Percentiles rank a stretch among this genome's conserved stretches.
Conservation (phyloP, 495 filamentous ascomycete genomes). For the Neurospora sp. region DNA sequence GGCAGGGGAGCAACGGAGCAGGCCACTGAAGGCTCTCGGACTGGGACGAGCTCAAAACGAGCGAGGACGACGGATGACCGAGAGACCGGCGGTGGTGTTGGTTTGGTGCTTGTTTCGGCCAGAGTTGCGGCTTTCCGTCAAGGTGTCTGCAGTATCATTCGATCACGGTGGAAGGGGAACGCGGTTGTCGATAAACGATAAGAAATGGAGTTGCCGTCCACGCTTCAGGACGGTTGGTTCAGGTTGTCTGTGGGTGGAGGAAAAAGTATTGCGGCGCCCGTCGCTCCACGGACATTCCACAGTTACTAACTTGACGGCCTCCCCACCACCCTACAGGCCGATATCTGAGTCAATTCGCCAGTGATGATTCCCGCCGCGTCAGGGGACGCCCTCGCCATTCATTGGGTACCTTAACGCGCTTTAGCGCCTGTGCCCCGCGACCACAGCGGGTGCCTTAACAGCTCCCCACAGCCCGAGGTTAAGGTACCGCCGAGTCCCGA, state of each 20-base stretch:
- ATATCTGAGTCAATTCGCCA: neutral
- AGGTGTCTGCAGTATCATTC: neutral
- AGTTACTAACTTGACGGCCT: neutral
- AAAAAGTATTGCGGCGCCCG: neutral
- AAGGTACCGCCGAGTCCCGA: neutral
- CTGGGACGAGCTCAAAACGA: neutral
- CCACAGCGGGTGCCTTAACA: neutral
- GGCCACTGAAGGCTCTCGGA: conserved; percentile 7
- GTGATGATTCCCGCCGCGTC: neutral
- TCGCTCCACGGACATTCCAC: neutral
- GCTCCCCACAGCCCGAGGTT: neutral
- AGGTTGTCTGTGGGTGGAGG: neutral
- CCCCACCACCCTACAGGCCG: neutral
- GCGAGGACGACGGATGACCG: neutral
- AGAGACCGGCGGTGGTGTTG: neutral
- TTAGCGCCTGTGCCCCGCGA: neutral
- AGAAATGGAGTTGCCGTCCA: neutral
- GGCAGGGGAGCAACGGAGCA: conserved; percentile 9
- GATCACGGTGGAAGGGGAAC: neutral
- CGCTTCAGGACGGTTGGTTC: neutral
- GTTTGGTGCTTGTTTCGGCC: neutral
- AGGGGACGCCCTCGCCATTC: neutral
- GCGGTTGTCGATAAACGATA: neutral
- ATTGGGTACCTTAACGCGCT: neutral
- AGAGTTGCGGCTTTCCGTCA: neutral